Evolutionary conservation across 495 filamentous ascomycete genomes (phyloP).

Genomic region (Annulohypoxylon maeteangense): DNA sequence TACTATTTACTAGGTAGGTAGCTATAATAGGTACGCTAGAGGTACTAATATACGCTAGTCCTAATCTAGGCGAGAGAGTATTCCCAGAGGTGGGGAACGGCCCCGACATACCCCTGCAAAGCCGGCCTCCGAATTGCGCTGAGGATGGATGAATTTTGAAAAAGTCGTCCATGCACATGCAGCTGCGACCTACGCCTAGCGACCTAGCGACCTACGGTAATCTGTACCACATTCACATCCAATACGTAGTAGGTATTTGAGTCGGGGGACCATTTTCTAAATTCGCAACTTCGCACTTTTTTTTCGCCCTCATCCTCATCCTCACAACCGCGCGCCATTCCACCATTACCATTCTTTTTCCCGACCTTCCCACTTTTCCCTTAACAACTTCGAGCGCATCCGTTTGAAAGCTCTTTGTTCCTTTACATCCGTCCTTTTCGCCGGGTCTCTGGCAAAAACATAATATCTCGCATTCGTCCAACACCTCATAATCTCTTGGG

Average conservation of each 20-base stretch:
- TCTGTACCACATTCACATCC: conserved; percentile 33
- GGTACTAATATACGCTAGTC: conserved; percentile 4
- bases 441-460: conserved; percentile 6
- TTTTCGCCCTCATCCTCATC: not conserved
- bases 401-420: conserved; percentile 25
- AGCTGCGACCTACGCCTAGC: conserved; percentile 11
- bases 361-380: not conserved
- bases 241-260: conserved; percentile 42
- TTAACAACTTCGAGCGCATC: conserved; percentile 1
- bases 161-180: conserved; percentile 15
- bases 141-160: conserved; percentile 14
- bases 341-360: not conserved
- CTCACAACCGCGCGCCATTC: conserved; percentile 6
- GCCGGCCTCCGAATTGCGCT: conserved; percentile 38
- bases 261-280: conserved; percentile 27
- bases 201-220: conserved; percentile 5
- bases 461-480: conserved; percentile 28
- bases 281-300: conserved; percentile 26
- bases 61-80: not conserved
- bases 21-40: too few relatives aligned
- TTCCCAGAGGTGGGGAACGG: conserved; percentile 1
- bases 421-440: conserved; percentile 10
- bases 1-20: too few relatives aligned
- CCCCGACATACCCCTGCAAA: conserved; percentile 23
- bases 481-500: not conserved